Conservation (phyloP, 208 protist genomes). For the Porcisia deanei region DNA sequence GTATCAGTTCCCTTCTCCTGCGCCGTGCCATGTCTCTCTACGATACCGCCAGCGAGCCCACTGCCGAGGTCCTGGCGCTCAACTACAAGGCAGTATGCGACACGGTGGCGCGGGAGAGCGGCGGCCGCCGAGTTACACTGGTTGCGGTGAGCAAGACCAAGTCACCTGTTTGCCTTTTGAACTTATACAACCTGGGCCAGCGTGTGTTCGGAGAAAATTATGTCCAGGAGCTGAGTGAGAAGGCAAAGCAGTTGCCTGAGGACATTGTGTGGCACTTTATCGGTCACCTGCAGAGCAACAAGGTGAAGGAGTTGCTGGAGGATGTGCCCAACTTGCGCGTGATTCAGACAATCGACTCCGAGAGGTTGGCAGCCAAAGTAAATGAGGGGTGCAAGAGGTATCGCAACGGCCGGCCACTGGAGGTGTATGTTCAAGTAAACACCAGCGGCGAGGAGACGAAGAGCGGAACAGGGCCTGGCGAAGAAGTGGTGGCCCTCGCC, state of each 20-base stretch:
- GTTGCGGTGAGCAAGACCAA: slow-evolving; percentile 88
- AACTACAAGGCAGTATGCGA: slow-evolving; percentile 56
- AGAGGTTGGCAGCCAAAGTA: slow-evolving; percentile 91
- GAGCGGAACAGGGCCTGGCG: slow-evolving; percentile 78
- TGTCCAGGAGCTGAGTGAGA: slow-evolving; percentile 94
- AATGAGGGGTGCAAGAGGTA: slow-evolving; percentile 71
- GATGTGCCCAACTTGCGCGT: slow-evolving; percentile 58
- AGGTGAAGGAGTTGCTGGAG: slow-evolving; percentile 88
- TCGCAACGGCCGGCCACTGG: slow-evolving; percentile 55
- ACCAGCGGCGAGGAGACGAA: slow-evolving; percentile 95
- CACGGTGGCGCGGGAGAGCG: slow-evolving; percentile 40
- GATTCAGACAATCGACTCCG: slow-evolving; percentile 93
- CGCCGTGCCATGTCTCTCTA: slow-evolving; percentile 46
- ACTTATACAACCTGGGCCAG: slow-evolving; percentile 64
- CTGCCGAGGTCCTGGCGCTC: slow-evolving; percentile 41
- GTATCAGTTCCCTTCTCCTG: slow-evolving; percentile 4
- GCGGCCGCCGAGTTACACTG: slow-evolving; percentile 41
- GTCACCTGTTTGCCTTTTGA: slow-evolving; percentile 59
- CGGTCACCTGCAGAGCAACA: slow-evolving; percentile 98
- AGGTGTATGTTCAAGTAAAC: slow-evolving; percentile 95
- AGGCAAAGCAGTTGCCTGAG: slow-evolving; percentile 70
- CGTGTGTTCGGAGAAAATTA: slow-evolving; percentile 97
- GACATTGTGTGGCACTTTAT: slow-evolving; percentile 98
- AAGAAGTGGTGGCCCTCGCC: slow-evolving; percentile 71
- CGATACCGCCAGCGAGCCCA: slow-evolving; percentile 64